Evolutionary conservation across 2,329 filamentous ascomycete genomes (phyloP).

Genomic region (Penicillium sp.): DNA sequence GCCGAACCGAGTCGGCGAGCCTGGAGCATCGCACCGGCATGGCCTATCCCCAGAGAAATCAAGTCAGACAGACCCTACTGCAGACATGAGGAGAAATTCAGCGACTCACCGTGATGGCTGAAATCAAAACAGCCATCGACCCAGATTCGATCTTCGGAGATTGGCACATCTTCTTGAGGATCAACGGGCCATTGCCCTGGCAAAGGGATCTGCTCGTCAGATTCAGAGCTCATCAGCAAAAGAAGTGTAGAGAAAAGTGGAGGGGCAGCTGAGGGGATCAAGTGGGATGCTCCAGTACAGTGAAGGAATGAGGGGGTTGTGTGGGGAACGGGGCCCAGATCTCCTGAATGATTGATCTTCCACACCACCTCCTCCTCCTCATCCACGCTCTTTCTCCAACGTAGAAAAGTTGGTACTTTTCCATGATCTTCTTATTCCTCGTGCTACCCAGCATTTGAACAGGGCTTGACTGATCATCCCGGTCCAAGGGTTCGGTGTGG

Average conservation of each 20-base stretch:
- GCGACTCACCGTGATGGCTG: slow-evolving; percentile 75
- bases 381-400: no score
- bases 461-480: no score
- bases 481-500: no score
- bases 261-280: neutral
- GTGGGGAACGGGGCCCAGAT: slow-evolving; percentile 7
- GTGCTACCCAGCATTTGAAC: no score
- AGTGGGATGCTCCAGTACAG: neutral
- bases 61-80: neutral
- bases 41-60: slow-evolving; percentile 51
- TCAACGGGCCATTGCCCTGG: slow-evolving; percentile 59
- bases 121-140: slow-evolving; percentile 99
- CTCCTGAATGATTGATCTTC: slow-evolving; percentile 5
- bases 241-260: no score
- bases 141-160: slow-evolving; percentile 75
- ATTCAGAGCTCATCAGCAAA: slow-evolving; percentile 13
- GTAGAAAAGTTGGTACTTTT: no score
- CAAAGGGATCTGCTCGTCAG: slow-evolving; percentile 43
- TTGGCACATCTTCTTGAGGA: slow-evolving; percentile 54
- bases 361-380: neutral
- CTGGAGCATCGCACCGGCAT: slow-evolving; percentile 94
- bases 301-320: slow-evolving; percentile 1
- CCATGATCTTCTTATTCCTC: no score
- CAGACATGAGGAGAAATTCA: neutral
- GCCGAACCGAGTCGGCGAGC: slow-evolving; percentile 84